Evolutionary conservation across 2,329 filamentous ascomycete genomes (phyloP).

Genomic region (Leptographium galeiforme): DNA sequence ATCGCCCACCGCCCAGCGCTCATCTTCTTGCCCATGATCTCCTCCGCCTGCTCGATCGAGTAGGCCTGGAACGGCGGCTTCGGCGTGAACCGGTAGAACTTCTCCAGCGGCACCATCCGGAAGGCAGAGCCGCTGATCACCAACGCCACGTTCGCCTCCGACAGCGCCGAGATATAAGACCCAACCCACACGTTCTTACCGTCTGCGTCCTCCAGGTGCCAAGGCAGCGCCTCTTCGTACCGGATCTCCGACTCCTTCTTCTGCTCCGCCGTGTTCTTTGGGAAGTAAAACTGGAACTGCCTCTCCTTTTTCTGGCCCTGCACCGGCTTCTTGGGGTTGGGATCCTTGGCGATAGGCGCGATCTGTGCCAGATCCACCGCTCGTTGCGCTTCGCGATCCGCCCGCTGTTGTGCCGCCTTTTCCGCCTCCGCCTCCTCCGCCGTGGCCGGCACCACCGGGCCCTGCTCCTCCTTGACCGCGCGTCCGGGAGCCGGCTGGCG

Average conservation of each 20-base stretch:
- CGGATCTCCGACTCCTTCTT: conserved; percentile 61
- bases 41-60: conserved; percentile 74
- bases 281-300: conserved; percentile 65
- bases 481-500: conserved; percentile 52
- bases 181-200: conserved; percentile 91
- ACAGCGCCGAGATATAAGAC: conserved; percentile 78
- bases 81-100: conserved; percentile 80
- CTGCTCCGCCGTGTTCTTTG: conserved; percentile 67
- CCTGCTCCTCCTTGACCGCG: conserved; percentile 45
- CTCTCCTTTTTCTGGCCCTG: conserved; percentile 58
- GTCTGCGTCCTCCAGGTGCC: conserved; percentile 94
- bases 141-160: conserved; percentile 70
- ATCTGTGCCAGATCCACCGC: conserved; percentile 87
- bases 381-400: conserved; percentile 72
- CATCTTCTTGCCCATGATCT: conserved; percentile 64
- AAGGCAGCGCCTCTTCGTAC: conserved; percentile 91
- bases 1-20: conserved; percentile 72
- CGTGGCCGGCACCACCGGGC: conserved; percentile 20
- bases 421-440: conserved; percentile 47
- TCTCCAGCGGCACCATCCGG: conserved; percentile 81
- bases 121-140: conserved; percentile 58
- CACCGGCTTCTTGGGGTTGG: conserved; percentile 25
- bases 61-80: conserved; percentile 70
- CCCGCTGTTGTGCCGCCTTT: conserved; percentile 54
- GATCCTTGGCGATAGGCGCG: conserved; percentile 60